Base-by-base conservation (phyloP, 352 stramenopile species). In the Phytophthora tentaculata region DNA sequence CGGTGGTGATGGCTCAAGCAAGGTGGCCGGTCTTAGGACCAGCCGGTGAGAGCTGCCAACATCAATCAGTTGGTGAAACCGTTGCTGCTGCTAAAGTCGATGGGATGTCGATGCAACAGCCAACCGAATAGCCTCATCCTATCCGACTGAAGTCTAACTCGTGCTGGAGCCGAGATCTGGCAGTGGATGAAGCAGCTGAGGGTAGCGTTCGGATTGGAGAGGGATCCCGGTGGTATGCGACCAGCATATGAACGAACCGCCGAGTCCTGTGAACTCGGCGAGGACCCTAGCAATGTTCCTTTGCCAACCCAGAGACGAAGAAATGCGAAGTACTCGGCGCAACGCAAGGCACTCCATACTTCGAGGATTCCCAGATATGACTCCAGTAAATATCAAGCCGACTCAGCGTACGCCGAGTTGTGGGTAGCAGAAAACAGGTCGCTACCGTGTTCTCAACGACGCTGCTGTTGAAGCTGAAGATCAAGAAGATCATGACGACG, bases 11-110 rank as follows among this genome's bases (percentile, higher is more conserved):
- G 7, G 20, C 19, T 6, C 53, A 60, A 26, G 35, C 53, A 14
- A 60, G n/a, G 39, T 60, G 37, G 35, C 14, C 20, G 14, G 23
- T 43, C 20, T 17, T 60, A 6, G 53, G 53, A 0, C 53, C 53
- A 60, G 13, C 14, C 53, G 8, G 22, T 50, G 5, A 49, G 16
- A 5, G 48, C 19, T 7, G 43, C 53, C 19, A 23, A 9, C 35
- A 50, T 60, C 5, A 50, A 37, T 0, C 13, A 55, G 20, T 1
- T 49, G n/a, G 43, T 28, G 19, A 28, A 8, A 49, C 43, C 7
- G 19, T n/a, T 49, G 14, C 13, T 55, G 8, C 24, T 44, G 17
- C 16, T 43, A 17, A 45, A 23, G 17, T 24, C 12, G 28, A 32
- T 32, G 28, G 28, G 28, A 3, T 45, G 20, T 5, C 39, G 39